Evolutionary conservation across 768 basidiomycete species (phyloP).

Genomic region (Auricularia cornea): DNA sequence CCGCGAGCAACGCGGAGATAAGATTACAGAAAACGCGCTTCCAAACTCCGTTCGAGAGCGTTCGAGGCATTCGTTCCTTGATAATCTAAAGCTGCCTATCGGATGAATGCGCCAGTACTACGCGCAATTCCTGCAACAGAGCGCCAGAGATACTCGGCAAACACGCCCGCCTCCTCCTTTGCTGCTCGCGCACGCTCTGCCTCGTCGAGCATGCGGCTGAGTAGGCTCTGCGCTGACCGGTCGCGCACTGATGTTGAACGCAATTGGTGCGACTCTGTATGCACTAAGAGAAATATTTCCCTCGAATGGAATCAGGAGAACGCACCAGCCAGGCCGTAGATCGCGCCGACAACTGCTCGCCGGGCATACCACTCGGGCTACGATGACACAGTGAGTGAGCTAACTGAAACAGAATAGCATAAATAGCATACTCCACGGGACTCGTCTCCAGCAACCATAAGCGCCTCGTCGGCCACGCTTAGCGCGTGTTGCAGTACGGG

Average conservation of each 20-base stretch:
- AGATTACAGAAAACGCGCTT: too few species aligned
- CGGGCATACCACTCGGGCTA: not conserved
- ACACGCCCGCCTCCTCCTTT: not conserved
- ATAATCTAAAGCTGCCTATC: not conserved
- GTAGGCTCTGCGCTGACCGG: not conserved
- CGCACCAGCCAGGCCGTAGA: not conserved
- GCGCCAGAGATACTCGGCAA: not conserved
- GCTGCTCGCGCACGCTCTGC: not conserved
- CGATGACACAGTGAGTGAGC: not conserved
- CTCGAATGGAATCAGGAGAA: too few species aligned
- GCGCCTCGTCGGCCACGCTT: not conserved
- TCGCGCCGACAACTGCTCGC: not conserved
- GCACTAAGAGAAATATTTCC: too few species aligned
- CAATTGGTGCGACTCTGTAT: not conserved
- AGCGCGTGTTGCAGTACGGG: not conserved
- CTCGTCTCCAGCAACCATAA: not conserved
- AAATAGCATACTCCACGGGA: not conserved
- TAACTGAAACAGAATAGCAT: not conserved
- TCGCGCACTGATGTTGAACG: not conserved
- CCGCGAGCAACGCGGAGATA: too few species aligned
- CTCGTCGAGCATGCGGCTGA: not conserved
- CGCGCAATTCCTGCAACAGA: not conserved
- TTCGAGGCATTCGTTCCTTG: too few species aligned
- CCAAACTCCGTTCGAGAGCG: too few species aligned
- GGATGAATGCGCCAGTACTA: not conserved